phyloP scores from a whole-genome alignment of 768 basidiomycete species.

The Arthromyces matolae region DNA sequence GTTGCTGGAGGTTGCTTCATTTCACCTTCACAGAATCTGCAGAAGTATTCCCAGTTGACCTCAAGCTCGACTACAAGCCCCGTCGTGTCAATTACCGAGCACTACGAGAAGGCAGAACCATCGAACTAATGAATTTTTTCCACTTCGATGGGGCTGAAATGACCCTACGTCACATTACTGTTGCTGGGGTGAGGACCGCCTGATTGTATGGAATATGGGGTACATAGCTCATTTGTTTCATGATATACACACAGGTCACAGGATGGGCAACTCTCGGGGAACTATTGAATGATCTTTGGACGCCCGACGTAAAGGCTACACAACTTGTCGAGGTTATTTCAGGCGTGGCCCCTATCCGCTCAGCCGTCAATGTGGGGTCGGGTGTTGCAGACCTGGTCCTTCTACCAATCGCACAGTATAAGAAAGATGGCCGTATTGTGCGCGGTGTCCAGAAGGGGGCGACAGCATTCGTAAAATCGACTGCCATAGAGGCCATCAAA shows the following conservation, averaged over 20 bases:
- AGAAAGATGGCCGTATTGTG: slow-evolving; percentile 91
- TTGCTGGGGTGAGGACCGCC: slow-evolving; percentile 85
- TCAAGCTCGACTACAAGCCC: slow-evolving; percentile 98
- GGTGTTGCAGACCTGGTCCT: slow-evolving; percentile 95
- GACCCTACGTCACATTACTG: slow-evolving; percentile 89
- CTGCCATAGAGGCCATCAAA: slow-evolving; percentile 93
- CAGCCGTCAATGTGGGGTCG: slow-evolving; percentile 94
- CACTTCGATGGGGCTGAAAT: slow-evolving; percentile 99
- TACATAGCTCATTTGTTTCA: slow-evolving; percentile 3
- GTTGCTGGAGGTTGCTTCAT: not conserved
- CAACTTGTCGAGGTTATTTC: slow-evolving; percentile 96
- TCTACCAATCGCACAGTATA: slow-evolving; percentile 95
- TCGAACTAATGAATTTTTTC: slow-evolving; percentile 99
- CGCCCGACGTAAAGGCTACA: slow-evolving; percentile 97
- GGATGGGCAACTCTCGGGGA: slow-evolving; percentile 92
- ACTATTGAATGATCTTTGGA: slow-evolving; percentile 96
- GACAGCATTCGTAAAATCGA: slow-evolving; percentile 88
- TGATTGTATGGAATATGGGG: not conserved
- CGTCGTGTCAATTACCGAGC: slow-evolving; percentile 94
- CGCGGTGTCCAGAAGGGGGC: slow-evolving; percentile 94
- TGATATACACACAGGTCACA: slow-evolving; percentile 69
- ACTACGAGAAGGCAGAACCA: slow-evolving; percentile 83
- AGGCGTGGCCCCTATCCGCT: slow-evolving; percentile 93
- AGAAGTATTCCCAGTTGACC: slow-evolving; percentile 90
- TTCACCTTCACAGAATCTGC: slow-evolving; percentile 63